Percentiles rank a stretch among this genome's conserved stretches.
Conservation (phyloP, 2,329 filamentous ascomycete species). For the Dissoconium aciculare region DNA sequence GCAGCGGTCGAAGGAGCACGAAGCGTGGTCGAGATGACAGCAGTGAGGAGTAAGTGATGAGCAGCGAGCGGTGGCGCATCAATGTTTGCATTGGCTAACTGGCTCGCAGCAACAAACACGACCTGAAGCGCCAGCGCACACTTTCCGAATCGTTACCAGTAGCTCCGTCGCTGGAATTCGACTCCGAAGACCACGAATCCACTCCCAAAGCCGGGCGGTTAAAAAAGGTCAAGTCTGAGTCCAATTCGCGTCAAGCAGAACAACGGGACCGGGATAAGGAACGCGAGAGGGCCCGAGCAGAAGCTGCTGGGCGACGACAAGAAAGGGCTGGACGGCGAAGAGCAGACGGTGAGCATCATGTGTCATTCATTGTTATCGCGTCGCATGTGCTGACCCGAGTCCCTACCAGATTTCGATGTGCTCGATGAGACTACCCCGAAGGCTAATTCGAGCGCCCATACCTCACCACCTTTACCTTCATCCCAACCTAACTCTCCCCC, state of each 20-base stretch:
- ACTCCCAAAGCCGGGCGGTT: slow-evolving; percentile 12
- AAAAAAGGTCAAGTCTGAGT: slow-evolving; percentile 33
- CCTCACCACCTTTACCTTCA: slow-evolving; percentile 29
- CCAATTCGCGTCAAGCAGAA: slow-evolving; percentile 43
- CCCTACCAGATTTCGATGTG: slow-evolving; percentile 32
- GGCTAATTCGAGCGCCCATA: slow-evolving; percentile 23
- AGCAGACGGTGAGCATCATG: slow-evolving; percentile 52
- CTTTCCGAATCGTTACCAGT: slow-evolving; percentile 52
- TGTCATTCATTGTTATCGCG: too few relatives aligned
- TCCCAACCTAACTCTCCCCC: slow-evolving; percentile 26
- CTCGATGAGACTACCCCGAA: slow-evolving; percentile 51
- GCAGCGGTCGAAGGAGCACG: slow-evolving; percentile 44
- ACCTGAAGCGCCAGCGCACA: slow-evolving; percentile 70
- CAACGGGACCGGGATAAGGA: slow-evolving; percentile 51
- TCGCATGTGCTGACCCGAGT: slow-evolving; percentile 4
- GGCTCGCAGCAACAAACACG: slow-evolving; percentile 47
- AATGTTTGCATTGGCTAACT: slow-evolving; percentile 14
- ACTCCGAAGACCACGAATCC: slow-evolving; percentile 55
- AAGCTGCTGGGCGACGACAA: slow-evolving; percentile 67
- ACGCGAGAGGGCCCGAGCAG: slow-evolving; percentile 55
- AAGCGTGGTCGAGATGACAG: slow-evolving; percentile 84
- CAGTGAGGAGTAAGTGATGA: slow-evolving; percentile 64
- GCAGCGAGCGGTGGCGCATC: too few relatives aligned
- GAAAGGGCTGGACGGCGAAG: slow-evolving; percentile 66
- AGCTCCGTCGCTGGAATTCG: slow-evolving; percentile 38